These are phyloP conservation scores for Serpula lacrymans DNA, from an alignment of 768 basidiomycete genomes.

Conservation along the genomic window DNA sequence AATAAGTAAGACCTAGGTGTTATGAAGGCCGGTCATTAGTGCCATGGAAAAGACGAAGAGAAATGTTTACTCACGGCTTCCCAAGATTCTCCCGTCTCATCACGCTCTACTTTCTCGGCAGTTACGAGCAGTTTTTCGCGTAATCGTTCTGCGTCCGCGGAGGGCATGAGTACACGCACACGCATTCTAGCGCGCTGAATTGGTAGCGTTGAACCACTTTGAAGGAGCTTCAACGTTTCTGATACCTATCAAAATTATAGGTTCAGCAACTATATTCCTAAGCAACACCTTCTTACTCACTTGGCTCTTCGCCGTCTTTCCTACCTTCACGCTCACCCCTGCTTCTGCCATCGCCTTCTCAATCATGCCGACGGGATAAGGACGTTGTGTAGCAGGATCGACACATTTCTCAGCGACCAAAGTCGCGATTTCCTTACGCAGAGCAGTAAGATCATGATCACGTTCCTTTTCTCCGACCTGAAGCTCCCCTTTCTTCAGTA, in stretches of 20 bases:
- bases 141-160: constrained; percentile 59
- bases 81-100: constrained; percentile 79
- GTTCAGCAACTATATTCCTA: constrained; percentile 1
- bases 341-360: constrained; percentile 97
- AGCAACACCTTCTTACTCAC: constrained; percentile 33
- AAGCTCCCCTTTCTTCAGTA: constrained; percentile 92
- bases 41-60: background rate
- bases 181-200: constrained; percentile 95
- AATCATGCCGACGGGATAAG: constrained; percentile 93
- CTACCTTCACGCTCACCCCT: constrained; percentile 84
- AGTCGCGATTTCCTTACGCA: constrained; percentile 89
- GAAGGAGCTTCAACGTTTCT: constrained; percentile 82
- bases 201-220: constrained; percentile 79
- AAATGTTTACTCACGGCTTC: constrained; percentile 71
- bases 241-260: constrained; percentile 56
- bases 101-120: constrained; percentile 82
- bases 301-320: constrained; percentile 94
- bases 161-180: constrained; percentile 75
- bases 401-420: constrained; percentile 95
- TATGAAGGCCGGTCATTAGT: background rate
- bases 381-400: constrained; percentile 83
- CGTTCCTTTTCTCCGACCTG: constrained; percentile 98
- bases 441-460: constrained; percentile 78
- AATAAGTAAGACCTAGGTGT: constrained; percentile 78
- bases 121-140: constrained; percentile 68